A percentile compares a stretch with the other conserved stretches of the same genome.
Conservation (phyloP, 2,329 filamentous ascomycete genomes). For the Geosmithia flava region DNA sequence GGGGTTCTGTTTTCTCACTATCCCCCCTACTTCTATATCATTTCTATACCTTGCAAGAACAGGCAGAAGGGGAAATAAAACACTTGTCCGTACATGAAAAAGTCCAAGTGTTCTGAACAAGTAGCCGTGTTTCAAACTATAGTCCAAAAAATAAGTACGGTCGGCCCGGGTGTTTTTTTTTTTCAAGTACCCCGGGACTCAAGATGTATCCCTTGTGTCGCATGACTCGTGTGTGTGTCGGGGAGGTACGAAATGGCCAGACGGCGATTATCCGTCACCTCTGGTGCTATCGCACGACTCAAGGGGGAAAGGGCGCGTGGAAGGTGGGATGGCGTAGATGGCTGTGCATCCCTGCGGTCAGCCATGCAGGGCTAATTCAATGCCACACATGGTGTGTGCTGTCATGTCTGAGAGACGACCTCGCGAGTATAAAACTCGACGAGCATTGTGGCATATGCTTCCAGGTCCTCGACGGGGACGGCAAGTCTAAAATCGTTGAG, state of each 20-base stretch:
- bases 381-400: not conserved
- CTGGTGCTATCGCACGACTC: too few relatives aligned
- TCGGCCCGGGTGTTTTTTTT: too few relatives aligned
- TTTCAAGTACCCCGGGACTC: too few relatives aligned
- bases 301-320: too few relatives aligned
- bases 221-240: too few relatives aligned
- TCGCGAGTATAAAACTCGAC: slow-evolving; percentile 96
- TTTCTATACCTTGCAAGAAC: not conserved
- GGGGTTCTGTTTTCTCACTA: not conserved
- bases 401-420: slow-evolving; percentile 27
- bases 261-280: too few relatives aligned
- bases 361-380: too few relatives aligned
- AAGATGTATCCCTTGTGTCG: too few relatives aligned
- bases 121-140: not conserved
- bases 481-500: slow-evolving; percentile 93
- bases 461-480: slow-evolving; percentile 86
- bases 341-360: too few relatives aligned
- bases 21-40: not conserved
- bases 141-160: too few relatives aligned
- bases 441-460: slow-evolving; percentile 95
- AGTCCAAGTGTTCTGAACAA: not conserved
- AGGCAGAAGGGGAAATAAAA: not conserved
- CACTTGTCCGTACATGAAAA: not conserved
- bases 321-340: too few relatives aligned
- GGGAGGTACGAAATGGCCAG: too few relatives aligned